Conservation (phyloP, 116 monocot species). For the Dioscorea cayenensis region DNA sequence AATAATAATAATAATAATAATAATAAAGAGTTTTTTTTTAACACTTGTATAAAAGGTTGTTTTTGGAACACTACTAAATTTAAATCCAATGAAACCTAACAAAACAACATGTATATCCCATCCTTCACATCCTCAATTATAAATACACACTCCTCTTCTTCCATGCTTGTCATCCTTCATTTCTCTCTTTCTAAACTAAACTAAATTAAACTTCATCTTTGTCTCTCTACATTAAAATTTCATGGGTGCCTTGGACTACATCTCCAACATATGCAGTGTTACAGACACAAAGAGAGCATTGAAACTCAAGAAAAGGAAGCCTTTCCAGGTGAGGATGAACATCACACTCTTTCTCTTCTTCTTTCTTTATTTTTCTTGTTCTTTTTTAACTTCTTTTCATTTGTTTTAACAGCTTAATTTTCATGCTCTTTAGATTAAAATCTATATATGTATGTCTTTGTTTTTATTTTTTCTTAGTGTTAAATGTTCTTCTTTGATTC, state of each 20-base stretch:
- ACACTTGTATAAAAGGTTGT: neutral
- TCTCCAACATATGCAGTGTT: slow-evolving; percentile 59
- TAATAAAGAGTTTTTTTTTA: no score
- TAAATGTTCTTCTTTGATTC: neutral
- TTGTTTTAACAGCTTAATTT: neutral
- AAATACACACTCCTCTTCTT: neutral
- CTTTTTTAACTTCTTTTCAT: no score
- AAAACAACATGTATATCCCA: neutral
- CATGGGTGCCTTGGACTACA: slow-evolving; percentile 68
- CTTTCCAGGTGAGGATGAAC: slow-evolving; percentile 34
- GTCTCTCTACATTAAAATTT: neutral
- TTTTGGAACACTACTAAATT: neutral
- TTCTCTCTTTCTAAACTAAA: neutral
- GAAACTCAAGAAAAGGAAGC: slow-evolving; percentile 47
- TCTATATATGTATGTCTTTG: neutral
- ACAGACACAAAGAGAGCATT: slow-evolving; percentile 38
- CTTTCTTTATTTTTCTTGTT: neutral
- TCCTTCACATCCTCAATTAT: neutral
- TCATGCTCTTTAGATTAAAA: no score
- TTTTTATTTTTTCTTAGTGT: neutral
- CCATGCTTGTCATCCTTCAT: neutral
- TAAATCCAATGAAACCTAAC: neutral
- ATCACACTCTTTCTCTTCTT: slow-evolving; percentile 1
- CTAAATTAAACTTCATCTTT: neutral
- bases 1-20: neutral